Conservation (phyloP, 1,284 basidiomycete genomes). For the Tausonia pullulans region DNA sequence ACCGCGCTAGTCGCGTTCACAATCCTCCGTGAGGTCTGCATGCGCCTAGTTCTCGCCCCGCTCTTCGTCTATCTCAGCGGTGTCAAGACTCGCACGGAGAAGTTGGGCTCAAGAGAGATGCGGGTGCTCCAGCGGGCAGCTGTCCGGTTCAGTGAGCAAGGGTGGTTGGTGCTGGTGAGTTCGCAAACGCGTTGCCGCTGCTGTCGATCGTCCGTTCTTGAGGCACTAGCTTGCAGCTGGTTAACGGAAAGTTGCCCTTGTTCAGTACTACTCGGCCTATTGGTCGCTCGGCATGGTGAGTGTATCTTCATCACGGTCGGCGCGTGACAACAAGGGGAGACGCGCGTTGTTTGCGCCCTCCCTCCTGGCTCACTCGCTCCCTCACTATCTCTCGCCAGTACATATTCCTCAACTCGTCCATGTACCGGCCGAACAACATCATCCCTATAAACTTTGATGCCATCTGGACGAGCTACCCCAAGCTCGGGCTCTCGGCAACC, state of each 20-base stretch:
- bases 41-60: slow-evolving; percentile 62
- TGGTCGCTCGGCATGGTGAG: slow-evolving; percentile 75
- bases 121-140: slow-evolving; percentile 50
- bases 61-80: slow-evolving; percentile 42
- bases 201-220: too few relatives aligned
- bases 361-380: neutral
- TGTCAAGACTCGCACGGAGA: slow-evolving; percentile 7
- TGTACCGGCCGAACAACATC: slow-evolving; percentile 8
- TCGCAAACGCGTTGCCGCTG: slow-evolving; percentile 21
- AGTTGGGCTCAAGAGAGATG: slow-evolving; percentile 23
- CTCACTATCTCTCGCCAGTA: slow-evolving; percentile 44
- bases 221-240: too few relatives aligned
- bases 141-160: slow-evolving; percentile 85
- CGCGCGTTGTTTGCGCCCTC: neutral
- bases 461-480: slow-evolving; percentile 75
- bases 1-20: slow-evolving; percentile 51
- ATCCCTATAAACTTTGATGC: slow-evolving; percentile 56
- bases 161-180: slow-evolving; percentile 47
- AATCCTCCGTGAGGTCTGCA: slow-evolving; percentile 57
- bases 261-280: slow-evolving; percentile 64
- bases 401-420: slow-evolving; percentile 58
- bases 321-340: neutral
- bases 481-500: slow-evolving; percentile 59
- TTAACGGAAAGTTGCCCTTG: slow-evolving; percentile 16
- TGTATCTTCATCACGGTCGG: slow-evolving; percentile 21